phyloP scores from a whole-genome alignment of 257 asterid genomes.

The Gardenia jasminoides region DNA sequence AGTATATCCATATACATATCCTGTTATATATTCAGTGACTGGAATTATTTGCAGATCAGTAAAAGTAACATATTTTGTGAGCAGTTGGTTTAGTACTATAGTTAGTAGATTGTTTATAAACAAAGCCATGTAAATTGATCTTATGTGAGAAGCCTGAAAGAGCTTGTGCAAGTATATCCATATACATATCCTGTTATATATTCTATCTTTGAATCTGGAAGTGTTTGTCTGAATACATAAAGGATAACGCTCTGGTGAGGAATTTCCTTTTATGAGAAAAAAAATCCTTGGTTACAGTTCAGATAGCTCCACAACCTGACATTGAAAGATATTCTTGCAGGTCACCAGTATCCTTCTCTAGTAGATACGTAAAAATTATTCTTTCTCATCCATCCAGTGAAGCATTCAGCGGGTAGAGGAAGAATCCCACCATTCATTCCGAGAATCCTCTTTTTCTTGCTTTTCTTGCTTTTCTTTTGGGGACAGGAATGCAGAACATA shows the following conservation, averaged over 20 bases:
- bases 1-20: slow-evolving; percentile 16
- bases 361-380: neutral
- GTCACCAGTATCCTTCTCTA: neutral
- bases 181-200: slow-evolving; percentile 1
- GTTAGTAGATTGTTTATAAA: slow-evolving; percentile 24
- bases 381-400: slow-evolving; percentile 9
- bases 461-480: neutral
- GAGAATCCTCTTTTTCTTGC: slow-evolving; percentile 2
- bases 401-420: neutral
- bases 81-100: slow-evolving; percentile 3
- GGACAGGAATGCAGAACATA: neutral
- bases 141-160: slow-evolving; percentile 9
- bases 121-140: slow-evolving; percentile 19
- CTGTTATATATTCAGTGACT: slow-evolving; percentile 11
- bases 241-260: no score
- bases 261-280: neutral
- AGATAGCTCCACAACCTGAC: neutral
- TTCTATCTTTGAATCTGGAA: neutral
- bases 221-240: neutral
- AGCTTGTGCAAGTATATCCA: slow-evolving; percentile 17
- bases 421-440: neutral
- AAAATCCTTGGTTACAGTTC: neutral
- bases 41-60: slow-evolving; percentile 18
- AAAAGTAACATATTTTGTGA: slow-evolving; percentile 8
- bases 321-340: neutral